Evolutionary conservation across 2,329 filamentous ascomycete genomes (phyloP), one percentile per base, ranked within the genome.

Genomic region (Aspergillus brunneoviolaceus): DNA sequence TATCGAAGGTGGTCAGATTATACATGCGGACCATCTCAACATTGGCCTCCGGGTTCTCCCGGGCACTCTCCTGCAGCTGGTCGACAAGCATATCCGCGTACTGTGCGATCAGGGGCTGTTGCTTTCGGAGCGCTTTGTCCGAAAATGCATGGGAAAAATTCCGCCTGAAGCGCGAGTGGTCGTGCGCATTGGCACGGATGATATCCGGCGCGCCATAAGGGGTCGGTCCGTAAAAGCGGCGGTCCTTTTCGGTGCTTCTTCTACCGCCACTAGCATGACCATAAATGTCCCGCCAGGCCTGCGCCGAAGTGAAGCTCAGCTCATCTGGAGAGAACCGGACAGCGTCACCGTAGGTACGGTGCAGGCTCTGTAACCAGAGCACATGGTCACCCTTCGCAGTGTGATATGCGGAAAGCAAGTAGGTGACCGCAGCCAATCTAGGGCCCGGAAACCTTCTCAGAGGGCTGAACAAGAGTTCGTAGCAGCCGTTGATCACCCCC

Each of bases 301-400:
- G 54, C 7, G 66, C 61, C 27, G 58, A 62, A 23, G 69, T 68
- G 60, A 76, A 77, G 19, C 71, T 75, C 3, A 81, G 64, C 27
- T 78, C 70, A 42, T 73, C 72, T 0, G 79, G 79, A 0, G 70
- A 68, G 14, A 78, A 72, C 1, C 79, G 72, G 19, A 80, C 75
- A 2, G 78, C 66, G 3, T 70, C 62, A 3, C 71, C 71, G 45
- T 72, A 71, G 14, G 58, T 52, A 9, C 63, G 63, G 39, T 73
- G 70, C 2, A 73, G 62, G 2, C 54, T 33, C 21, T 63, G 65
- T 21, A 71, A n/a, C 61, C 61, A 65, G 33, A 42, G 14, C 14
- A 59, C 11, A 7, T 55, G 33, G 23, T 62, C 49, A 0, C 62
- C 62, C 48, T 49, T 53, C 5, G 56, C 23, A 21, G 29, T 45